Evolutionary conservation across 139 green algal species (phyloP), one percentile per base, ranked within the genome.

Genomic region (Klebsormidium nitens): DNA sequence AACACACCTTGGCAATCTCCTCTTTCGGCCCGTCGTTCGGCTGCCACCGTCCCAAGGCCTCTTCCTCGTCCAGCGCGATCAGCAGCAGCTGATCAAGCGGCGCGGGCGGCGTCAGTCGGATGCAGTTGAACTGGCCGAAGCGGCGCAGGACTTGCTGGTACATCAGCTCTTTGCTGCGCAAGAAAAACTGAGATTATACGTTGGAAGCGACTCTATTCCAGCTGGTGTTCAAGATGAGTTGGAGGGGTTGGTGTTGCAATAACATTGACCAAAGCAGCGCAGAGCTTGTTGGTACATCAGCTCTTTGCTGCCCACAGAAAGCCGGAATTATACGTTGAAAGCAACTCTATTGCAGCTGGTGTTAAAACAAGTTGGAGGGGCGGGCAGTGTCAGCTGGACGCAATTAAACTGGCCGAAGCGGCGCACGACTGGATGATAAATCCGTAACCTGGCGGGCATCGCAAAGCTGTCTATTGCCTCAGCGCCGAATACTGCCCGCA

Each of bases 281-380:
- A 95, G 79, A 26, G 63, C 75, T 71, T 91, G 85, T 86, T 95
- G 91, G 65, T 92, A 93, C 47, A 93, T 85, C 57, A 96, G 72
- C 74, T 97, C 91, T 3, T 75, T 47, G n/a, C 76, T 86, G 28
- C 94, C 61, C 17, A 29, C 19, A 23, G 19, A 55, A 55, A 23
- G 46, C 46, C n/a, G n/a, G n/a, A n/a, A n/a, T n/a, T n/a, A n/a
- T n/a, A n/a, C n/a, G n/a, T n/a, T n/a, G n/a, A n/a, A n/a, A n/a
- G n/a, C n/a, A n/a, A n/a, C n/a, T n/a, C n/a, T n/a, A n/a, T n/a
- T n/a, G n/a, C 29, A 87, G 75, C 47, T 95, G 77, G 52, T 87
- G 69, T 23, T 29, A 28, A 92, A 36, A 0, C 37, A 29, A n/a
- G 81, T 64, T 2, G 84, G 59, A 1, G 83, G 66, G 23, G 72